Conservation (phyloP, 305 asterid genomes). For the Fraxinus paxiana region DNA sequence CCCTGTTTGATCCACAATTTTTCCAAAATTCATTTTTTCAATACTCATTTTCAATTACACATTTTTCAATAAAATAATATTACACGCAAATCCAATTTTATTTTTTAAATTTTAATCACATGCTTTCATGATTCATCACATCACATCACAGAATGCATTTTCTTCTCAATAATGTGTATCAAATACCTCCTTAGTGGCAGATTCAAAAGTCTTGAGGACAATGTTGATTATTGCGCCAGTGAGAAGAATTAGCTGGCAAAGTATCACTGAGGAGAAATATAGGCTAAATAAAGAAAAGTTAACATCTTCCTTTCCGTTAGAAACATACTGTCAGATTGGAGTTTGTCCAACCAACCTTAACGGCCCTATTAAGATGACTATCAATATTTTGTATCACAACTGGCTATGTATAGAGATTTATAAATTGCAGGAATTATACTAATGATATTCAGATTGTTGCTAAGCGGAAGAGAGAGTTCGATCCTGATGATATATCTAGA, state of each 20-base stretch:
- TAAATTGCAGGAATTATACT: not conserved
- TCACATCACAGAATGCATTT: too few relatives aligned
- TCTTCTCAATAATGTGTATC: too few relatives aligned
- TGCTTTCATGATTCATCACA: too few relatives aligned
- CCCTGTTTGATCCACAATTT: too few relatives aligned
- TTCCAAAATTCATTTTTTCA: too few relatives aligned
- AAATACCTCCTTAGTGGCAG: not conserved
- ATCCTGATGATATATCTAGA: constrained; percentile 48
- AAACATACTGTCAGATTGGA: not conserved
- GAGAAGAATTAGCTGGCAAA: not conserved
- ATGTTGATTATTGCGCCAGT: not conserved
- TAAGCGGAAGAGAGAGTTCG: constrained; percentile 66
- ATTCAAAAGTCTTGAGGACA: not conserved
- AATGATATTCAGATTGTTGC: constrained; percentile 43
- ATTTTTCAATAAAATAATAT: too few relatives aligned
- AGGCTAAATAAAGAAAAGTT: not conserved
- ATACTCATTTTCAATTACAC: too few relatives aligned
- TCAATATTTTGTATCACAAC: not conserved
- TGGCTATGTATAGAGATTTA: not conserved
- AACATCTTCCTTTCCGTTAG: not conserved
- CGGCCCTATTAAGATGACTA: not conserved
- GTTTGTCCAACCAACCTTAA: not conserved
- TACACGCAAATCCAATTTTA: too few relatives aligned
- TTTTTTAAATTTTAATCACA: too few relatives aligned
- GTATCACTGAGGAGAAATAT: not conserved